Evolutionary conservation across 768 basidiomycete genomes (phyloP).

Genomic region (Clathrus columnatus): DNA sequence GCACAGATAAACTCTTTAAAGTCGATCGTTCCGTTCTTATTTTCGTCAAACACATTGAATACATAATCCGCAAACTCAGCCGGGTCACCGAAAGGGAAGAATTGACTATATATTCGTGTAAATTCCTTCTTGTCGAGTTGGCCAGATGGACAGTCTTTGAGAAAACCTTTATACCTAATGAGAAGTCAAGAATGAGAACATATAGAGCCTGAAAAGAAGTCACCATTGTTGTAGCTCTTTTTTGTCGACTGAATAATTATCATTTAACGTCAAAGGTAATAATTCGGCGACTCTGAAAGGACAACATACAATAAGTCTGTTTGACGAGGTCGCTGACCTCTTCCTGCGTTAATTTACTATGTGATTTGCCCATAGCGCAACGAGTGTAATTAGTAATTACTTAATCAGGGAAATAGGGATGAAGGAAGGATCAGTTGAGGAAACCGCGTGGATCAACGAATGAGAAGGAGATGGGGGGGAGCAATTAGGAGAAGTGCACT

Average conservation of each 20-base stretch:
- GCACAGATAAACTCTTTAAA: constrained; percentile 99
- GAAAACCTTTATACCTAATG: constrained; percentile 94
- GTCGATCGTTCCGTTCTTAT: constrained; percentile 95
- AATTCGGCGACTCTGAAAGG: constrained; percentile 4
- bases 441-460: constrained; percentile 1
- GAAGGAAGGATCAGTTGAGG: constrained; percentile 2
- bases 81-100: constrained; percentile 99
- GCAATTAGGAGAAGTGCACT: constrained; percentile 14
- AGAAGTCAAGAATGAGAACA: background rate
- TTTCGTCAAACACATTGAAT: constrained; percentile 95
- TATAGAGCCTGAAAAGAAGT: background rate
- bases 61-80: constrained; percentile 96
- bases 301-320: constrained; percentile 85
- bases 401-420: background rate
- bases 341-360: constrained; percentile 89
- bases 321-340: constrained; percentile 94
- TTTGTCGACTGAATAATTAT: constrained; percentile 46
- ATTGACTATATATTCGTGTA: constrained; percentile 96
- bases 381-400: background rate
- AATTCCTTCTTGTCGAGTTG: constrained; percentile 95
- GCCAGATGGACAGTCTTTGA: constrained; percentile 96
- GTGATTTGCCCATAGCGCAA: constrained; percentile 89
- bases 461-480: constrained; percentile 16
- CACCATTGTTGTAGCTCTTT: constrained; percentile 94
- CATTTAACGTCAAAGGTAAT: constrained; percentile 14